Conservation (phyloP, 164 flowering plant species). For the Vitis rotundifolia region DNA sequence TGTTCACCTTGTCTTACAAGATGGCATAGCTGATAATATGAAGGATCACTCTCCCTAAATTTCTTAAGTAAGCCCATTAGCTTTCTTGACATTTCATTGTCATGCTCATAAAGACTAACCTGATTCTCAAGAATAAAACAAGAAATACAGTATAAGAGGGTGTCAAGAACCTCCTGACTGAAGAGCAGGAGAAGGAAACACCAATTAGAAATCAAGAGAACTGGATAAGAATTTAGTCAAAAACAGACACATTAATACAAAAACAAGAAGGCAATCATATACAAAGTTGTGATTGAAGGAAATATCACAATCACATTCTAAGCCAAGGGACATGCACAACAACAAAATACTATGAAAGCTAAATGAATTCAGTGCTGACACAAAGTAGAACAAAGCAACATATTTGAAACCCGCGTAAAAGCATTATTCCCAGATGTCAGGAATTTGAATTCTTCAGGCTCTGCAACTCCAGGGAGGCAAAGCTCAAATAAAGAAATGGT, state of each 20-base stretch:
- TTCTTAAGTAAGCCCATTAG: slow-evolving; percentile 51
- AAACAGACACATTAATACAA: background rate
- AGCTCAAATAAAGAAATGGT: background rate
- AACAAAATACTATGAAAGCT: too few relatives aligned
- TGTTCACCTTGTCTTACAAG: slow-evolving; percentile 96
- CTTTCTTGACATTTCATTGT: slow-evolving; percentile 75
- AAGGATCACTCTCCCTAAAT: slow-evolving; percentile 58
- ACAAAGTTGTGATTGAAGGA: background rate
- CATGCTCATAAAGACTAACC: slow-evolving; percentile 57
- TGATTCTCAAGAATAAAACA: slow-evolving; percentile 27
- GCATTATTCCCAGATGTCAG: too few relatives aligned
- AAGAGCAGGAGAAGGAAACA: background rate
- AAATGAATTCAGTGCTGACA: too few relatives aligned
- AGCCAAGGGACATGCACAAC: too few relatives aligned
- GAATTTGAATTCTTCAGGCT: background rate
- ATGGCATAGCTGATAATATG: slow-evolving; percentile 72
- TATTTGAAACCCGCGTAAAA: too few relatives aligned
- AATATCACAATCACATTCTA: background rate
- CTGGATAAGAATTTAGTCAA: background rate
- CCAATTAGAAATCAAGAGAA: background rate
- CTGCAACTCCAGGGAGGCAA: background rate
- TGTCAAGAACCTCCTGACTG: background rate
- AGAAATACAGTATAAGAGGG: background rate
- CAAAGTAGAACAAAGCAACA: background rate
- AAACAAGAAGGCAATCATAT: background rate